These are phyloP conservation scores for Pezicula rhizophila DNA, from an alignment of 2,329 filamentous ascomycete species.

Conservation along the genomic window DNA sequence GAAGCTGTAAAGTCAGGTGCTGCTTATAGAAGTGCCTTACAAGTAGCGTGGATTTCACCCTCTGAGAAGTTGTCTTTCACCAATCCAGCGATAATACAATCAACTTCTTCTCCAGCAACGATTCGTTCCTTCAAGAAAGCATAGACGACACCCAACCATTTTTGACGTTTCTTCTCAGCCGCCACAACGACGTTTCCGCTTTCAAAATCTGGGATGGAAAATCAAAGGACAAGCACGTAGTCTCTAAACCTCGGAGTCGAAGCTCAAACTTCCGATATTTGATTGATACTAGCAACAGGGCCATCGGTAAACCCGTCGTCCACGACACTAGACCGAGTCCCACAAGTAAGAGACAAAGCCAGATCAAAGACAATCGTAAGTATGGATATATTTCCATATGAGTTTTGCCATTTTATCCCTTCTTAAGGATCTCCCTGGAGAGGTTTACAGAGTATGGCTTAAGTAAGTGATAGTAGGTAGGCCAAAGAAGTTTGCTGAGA, in stretches of 20 bases:
- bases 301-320: constrained; percentile 17
- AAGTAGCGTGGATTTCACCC: constrained; percentile 21
- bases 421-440: constrained; percentile 6
- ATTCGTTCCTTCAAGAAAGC: constrained; percentile 5
- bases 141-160: constrained; percentile 6
- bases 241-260: constrained; percentile 18
- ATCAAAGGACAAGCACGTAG: constrained; percentile 14
- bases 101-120: constrained; percentile 5
- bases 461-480: constrained; percentile 18
- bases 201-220: constrained; percentile 3
- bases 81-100: constrained; percentile 6
- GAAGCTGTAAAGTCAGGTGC: constrained; percentile 20
- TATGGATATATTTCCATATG: constrained; percentile 17
- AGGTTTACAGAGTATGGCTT: constrained; percentile 14
- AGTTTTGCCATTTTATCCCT: constrained; percentile 11
- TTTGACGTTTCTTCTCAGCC: constrained; percentile 6
- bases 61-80: constrained; percentile 15
- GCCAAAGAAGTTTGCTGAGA: constrained; percentile 18
- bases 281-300: constrained; percentile 17
- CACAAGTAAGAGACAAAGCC: constrained; percentile 18
- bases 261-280: constrained; percentile 18
- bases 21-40: constrained; percentile 19
- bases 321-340: constrained; percentile 16
- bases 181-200: constrained; percentile 2
- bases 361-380: constrained; percentile 19